Base-by-base conservation (phyloP, 2,329 filamentous ascomycete genomes). In the Magnaporthiopsis incrustans region DNA sequence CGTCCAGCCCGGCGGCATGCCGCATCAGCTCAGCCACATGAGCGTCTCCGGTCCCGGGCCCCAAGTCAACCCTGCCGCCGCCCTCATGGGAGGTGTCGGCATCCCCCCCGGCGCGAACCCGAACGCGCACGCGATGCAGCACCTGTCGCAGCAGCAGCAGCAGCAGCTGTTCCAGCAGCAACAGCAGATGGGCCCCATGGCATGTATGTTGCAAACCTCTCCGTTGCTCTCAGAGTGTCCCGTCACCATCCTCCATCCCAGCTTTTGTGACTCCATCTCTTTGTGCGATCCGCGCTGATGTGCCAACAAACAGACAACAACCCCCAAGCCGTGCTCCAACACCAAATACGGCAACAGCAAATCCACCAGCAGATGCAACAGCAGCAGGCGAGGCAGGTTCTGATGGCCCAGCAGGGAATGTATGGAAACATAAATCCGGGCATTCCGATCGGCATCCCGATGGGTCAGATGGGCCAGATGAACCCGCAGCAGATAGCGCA, bases 1-100 rank as follows among this genome's bases (percentile, higher is more conserved):
- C 75, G 82, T 81, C 63, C 88, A 89, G 68, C 85, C 84, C 33
- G 82, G 78, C 67, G 82, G 81, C 56, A 87, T 89, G 74, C 84
- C 84, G 69, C 89, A 89, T 74, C 89, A 90, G 75, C 82, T 87
- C 69, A 77, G 76, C 50, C 88, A 90, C 70, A 89, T 90, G 78
- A 87, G 84, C 66, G 89, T 89, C 33, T 90, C 89, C 65, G 89
- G 85, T 50, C 88, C 89, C 26, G 87, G 86, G 68, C 85, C 84
- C 66, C 89, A 90, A 73, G 87, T 91, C 68, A 90, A 86, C 73
- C 88, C 61, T 25, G 61, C 90, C 70, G 85, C 84, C 33, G 83
- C 86, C 64, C 85, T 92, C 82, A 91, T 93, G 89, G 84, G 79
- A 22, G 84, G 79, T 15, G 61, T 53, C 68, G 87, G 84, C 65